Percentiles rank a stretch among this genome's conserved stretches.
phyloP scores from a whole-genome alignment of 2,329 filamentous ascomycete genomes.

The Rasamsonia emersonii region DNA sequence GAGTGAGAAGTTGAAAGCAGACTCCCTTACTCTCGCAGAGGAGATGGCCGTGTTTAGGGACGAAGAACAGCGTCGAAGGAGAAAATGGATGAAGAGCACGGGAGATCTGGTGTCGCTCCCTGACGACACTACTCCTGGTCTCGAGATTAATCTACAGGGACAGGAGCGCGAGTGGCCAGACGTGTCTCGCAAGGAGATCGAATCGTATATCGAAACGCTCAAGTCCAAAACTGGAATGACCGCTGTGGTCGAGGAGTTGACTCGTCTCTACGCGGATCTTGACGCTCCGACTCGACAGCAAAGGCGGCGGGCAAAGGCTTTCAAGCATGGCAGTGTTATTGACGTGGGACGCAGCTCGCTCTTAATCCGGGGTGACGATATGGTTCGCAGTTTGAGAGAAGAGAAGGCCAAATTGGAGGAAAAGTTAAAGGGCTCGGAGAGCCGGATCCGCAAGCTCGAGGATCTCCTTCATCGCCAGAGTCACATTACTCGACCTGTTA shows the following conservation, averaged over 20 bases:
- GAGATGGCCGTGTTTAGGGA: conserved; percentile 89
- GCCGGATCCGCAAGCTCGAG: conserved; percentile 81
- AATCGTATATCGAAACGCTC: conserved; percentile 61
- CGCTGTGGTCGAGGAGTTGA: conserved; percentile 60
- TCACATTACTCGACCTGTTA: conserved; percentile 45
- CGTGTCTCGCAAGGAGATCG: conserved; percentile 66
- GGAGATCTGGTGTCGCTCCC: conserved; percentile 60
- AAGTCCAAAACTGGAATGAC: conserved; percentile 58
- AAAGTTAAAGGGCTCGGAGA: conserved; percentile 73
- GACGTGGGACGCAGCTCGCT: conserved; percentile 85
- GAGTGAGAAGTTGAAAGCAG: conserved; percentile 80
- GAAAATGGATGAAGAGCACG: conserved; percentile 82
- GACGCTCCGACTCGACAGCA: conserved; percentile 78
- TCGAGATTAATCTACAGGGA: conserved; percentile 78
- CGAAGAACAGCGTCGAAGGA: conserved; percentile 79
- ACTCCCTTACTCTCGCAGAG: conserved; percentile 80
- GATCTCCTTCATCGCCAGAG: conserved; percentile 82
- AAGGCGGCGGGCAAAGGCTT: conserved; percentile 77
- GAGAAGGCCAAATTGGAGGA: conserved; percentile 70
- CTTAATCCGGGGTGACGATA: conserved; percentile 76
- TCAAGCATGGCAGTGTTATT: conserved; percentile 93
- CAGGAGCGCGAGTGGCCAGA: conserved; percentile 74
- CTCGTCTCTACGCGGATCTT: conserved; percentile 69
- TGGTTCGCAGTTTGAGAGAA: conserved; percentile 66
- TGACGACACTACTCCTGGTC: conserved; percentile 62